Base-by-base conservation (phyloP, 2,329 filamentous ascomycete species). In the Niveomyces coronatus region DNA sequence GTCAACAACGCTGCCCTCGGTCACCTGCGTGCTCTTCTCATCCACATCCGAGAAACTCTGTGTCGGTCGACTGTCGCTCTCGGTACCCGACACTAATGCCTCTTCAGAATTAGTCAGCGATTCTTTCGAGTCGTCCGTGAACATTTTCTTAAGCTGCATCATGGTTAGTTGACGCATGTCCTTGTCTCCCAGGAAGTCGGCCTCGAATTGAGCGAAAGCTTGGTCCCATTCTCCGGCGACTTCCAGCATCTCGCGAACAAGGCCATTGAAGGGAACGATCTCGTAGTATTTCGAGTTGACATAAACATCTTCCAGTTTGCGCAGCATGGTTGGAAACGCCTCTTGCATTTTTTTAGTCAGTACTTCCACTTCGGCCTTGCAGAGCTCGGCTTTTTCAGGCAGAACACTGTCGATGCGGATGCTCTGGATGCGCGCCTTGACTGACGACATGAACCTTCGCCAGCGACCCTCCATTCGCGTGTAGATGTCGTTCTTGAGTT, bases 231-330 rank as follows among this genome's bases (percentile, higher is more conserved):
- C 85, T 15, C 87, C 79, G 4, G 89, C 88, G 49, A 85, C 93
- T 54, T 95, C 88, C 46, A 96, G 79, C 68, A 94, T 91, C 40
- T 85, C 83, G 47, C 89, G 79, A 35, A 95, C 76, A 7, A 89
- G 83, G 41, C 82, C 74, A 49, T 96, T 98, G 45, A 98, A 72
- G 1, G 93, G 91, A 35, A 96, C 88, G 39, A 95, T 81, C 59
- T 98, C 91, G 64, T 94, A 98, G 55, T 96, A 96, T 53, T 86
- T 88, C 3, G 88, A 94, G 46, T 80, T 80, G 64, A 91, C 87
- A 54, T 98, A 98, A 45, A 85, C 85, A 23, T 88, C 79, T 56
- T 95, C 87, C 9, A 98, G 68, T 45, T 85, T 84, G 37, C 74
- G 74, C 35, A 87, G 69, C 37, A 96, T 67, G 38, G 72, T 68